These are phyloP conservation scores for Chrysopogon serrulatus DNA, from an alignment of 176 grass and related monocot genomes.

Conservation along the genomic window DNA sequence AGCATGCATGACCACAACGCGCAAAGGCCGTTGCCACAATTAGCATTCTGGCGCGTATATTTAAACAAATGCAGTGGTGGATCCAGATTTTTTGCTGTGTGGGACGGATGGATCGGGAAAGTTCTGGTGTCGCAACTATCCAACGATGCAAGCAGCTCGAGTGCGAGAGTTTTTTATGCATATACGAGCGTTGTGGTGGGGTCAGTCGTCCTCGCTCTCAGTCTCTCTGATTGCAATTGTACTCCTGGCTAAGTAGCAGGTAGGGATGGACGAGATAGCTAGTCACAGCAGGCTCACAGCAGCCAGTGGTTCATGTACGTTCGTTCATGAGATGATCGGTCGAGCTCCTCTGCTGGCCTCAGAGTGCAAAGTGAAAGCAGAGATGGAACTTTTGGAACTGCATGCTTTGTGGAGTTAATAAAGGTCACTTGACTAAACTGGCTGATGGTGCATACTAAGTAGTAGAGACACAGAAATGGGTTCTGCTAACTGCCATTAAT, in stretches of 20 bases:
- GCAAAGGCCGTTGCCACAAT: neutral
- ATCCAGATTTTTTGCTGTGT: constrained; percentile 24
- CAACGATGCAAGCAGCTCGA: constrained; percentile 3
- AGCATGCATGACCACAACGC: neutral
- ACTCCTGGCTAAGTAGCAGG: neutral
- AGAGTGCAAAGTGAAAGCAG: constrained; percentile 19
- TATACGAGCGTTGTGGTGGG: constrained; percentile 15
- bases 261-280: neutral
- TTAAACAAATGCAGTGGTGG: constrained; percentile 7
- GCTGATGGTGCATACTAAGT: neutral
- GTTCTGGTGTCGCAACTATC: constrained; percentile 31
- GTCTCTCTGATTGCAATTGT: neutral
- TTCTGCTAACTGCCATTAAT: constrained; percentile 1
- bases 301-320: neutral
- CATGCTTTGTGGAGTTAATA: constrained; percentile 10
- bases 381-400: constrained; percentile 7
- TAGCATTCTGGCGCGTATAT: neutral
- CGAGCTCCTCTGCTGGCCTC: neutral
- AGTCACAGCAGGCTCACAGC: neutral
- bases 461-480: neutral
- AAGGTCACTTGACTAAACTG: neutral
- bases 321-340: neutral
- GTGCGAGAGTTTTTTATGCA: constrained; percentile 14
- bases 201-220: neutral
- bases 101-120: constrained; percentile 29